phyloP scores from a whole-genome alignment of 1,139 yeast genomes.

The Lodderomyces jiufengensis region DNA sequence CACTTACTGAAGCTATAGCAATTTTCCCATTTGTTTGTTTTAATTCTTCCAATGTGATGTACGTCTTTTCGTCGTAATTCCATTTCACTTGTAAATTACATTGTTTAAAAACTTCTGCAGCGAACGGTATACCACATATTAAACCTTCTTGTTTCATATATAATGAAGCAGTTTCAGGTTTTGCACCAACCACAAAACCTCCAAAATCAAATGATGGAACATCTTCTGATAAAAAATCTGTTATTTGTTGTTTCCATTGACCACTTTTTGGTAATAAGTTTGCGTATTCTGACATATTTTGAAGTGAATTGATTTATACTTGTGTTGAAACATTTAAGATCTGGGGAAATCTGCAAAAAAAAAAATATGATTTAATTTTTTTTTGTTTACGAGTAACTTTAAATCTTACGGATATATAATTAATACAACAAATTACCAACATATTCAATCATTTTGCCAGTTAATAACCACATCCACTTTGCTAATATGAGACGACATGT shows the following conservation, averaged over 20 bases:
- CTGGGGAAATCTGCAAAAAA: conserved; percentile 3
- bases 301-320: neutral
- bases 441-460: no score
- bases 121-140: conserved; percentile 88
- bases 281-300: conserved; percentile 31
- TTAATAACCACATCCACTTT: no score
- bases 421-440: no score
- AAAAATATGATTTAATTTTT: no score
- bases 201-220: conserved; percentile 94
- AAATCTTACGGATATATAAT: no score
- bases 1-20: conserved; percentile 73
- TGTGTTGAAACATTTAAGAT: neutral
- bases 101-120: conserved; percentile 78
- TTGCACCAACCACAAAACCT: conserved; percentile 88
- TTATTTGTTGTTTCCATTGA: conserved; percentile 73
- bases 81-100: conserved; percentile 70
- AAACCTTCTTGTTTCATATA: conserved; percentile 80
- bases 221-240: conserved; percentile 77
- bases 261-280: conserved; percentile 73
- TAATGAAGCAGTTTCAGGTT: conserved; percentile 65
- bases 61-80: conserved; percentile 67
- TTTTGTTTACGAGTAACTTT: no score
- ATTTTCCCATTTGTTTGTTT: conserved; percentile 49
- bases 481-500: neutral
- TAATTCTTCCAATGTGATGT: conserved; percentile 42